Evolutionary conservation across 1,139 yeast genomes (phyloP).

Genomic region (Suhomyces bribrorum): DNA sequence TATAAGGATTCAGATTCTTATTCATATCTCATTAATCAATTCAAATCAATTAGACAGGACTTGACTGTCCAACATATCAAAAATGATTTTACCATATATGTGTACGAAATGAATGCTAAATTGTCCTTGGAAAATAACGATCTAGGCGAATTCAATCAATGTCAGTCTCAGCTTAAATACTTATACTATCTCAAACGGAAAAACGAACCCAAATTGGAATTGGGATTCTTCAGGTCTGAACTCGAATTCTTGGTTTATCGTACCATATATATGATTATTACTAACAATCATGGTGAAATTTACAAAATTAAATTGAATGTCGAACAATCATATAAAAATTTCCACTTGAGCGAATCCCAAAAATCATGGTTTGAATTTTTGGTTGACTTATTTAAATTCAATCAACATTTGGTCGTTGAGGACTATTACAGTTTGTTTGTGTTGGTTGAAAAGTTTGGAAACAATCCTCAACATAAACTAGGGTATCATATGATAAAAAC

Average conservation of each 20-base stretch:
- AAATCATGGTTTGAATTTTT: slow-evolving; percentile 16
- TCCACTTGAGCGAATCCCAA: slow-evolving; percentile 5
- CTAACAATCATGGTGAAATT: slow-evolving; percentile 61
- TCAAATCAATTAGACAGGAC: slow-evolving; percentile 91
- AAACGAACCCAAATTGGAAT: slow-evolving; percentile 6
- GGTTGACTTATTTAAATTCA: slow-evolving; percentile 13
- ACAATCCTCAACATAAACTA: slow-evolving; percentile 19
- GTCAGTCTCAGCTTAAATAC: slow-evolving; percentile 77
- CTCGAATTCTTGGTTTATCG: slow-evolving; percentile 74
- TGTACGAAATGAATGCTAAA: slow-evolving; percentile 85
- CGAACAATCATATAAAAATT: slow-evolving; percentile 12
- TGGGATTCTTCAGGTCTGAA: slow-evolving; percentile 25
- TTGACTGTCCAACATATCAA: slow-evolving; percentile 88
- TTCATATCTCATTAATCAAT: slow-evolving; percentile 81
- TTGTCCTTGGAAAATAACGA: slow-evolving; percentile 83
- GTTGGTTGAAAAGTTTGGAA: slow-evolving; percentile 15
- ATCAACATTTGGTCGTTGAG: slow-evolving; percentile 23
- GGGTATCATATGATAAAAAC: slow-evolving; percentile 35
- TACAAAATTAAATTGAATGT: slow-evolving; percentile 33
- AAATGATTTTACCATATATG: slow-evolving; percentile 71
- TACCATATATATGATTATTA: slow-evolving; percentile 74
- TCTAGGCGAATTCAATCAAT: slow-evolving; percentile 92
- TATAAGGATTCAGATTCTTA: slow-evolving; percentile 60
- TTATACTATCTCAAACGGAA: slow-evolving; percentile 45
- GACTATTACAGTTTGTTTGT: slow-evolving; percentile 59